Base-by-base conservation (phyloP, 164 flowering plant genomes). In the Magnolia changhungtana region DNA sequence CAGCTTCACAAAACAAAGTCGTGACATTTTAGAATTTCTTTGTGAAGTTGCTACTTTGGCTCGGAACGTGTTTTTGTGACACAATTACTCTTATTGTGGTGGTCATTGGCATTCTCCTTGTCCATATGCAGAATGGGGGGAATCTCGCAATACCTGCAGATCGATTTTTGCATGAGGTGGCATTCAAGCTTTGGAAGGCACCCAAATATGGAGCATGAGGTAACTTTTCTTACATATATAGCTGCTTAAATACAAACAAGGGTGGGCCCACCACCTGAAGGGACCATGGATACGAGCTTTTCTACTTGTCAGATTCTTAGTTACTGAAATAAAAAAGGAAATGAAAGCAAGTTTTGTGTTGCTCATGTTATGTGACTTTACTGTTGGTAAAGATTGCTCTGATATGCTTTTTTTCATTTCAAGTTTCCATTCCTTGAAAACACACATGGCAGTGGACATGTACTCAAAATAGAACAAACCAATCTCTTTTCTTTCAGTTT, bases 151-250 rank as follows among this genome's bases (percentile, higher is more conserved):
- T 90, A 80, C 97, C 94, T 65, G 97, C 92, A 0, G 96, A 92
- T 70, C 82, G 99, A 74, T 91, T 96, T 82, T 71, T 94, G 79
- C 93, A 92, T 74, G 98, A 96, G 80, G 82, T 96, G 23, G 99
- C 99, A 7, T 96, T 94, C 79, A 96, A 96, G 88, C 90, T 96
- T 19, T 96, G 98, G 98, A 96, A 94, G 87, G 96, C 99, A 63
- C 98, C 98, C 59, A 96, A 96, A 64, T 83, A 83, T 79, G 85
- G 85, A 45, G 85, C 85, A 67, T 83, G 83, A 83, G 37, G 75
- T 14, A 23, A 69, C n/a, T 69, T 69, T 37, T 69, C 71, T 37
- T 5, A 4, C 4, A 66, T 66, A 37, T 37, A 7, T 37, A 4
- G 45, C 4, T 37, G 45, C 45, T 37, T 37, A 5, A 37, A 37